Conservation (phyloP, 1,139 yeast genomes). For the Candida sanyaensis region DNA sequence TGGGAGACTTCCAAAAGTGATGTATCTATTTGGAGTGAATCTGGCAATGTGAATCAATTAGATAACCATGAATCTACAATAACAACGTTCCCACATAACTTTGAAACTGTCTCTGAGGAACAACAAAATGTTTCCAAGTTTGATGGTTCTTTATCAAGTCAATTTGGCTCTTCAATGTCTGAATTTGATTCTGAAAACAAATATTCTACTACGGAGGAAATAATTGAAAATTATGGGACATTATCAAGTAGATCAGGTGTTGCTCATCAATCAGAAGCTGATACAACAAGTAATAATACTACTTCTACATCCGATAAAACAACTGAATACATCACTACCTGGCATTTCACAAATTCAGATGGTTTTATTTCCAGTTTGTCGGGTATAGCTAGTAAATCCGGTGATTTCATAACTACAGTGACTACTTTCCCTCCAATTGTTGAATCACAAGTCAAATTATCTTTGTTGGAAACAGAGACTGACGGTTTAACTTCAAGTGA, state of each 20-base stretch:
- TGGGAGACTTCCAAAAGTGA: conserved; percentile 9
- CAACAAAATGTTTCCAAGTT: no score
- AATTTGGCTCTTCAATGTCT: no score
- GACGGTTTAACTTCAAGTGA: conserved; percentile 6
- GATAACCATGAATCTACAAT: background rate
- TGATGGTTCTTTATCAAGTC: no score
- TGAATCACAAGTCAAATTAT: no score
- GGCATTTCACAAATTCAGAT: conserved; percentile 7
- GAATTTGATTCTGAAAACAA: background rate
- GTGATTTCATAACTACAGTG: background rate
- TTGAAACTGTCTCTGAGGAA: no score
- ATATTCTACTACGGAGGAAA: no score
- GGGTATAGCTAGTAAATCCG: conserved; percentile 7
- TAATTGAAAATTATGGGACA: no score
- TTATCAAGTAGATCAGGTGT: background rate
- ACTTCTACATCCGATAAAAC: background rate
- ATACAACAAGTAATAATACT: background rate
- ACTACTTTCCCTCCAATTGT: background rate
- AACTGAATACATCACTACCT: conserved; percentile 1
- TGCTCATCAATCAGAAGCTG: background rate
- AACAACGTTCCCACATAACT: background rate
- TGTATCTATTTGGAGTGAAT: conserved; percentile 17
- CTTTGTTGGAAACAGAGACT: background rate
- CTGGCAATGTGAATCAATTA: conserved; percentile 9
- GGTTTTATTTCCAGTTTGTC: conserved; percentile 16